Evolutionary conservation across 805 yeast species (phyloP).

Genomic region (Saturnispora besseyi): DNA sequence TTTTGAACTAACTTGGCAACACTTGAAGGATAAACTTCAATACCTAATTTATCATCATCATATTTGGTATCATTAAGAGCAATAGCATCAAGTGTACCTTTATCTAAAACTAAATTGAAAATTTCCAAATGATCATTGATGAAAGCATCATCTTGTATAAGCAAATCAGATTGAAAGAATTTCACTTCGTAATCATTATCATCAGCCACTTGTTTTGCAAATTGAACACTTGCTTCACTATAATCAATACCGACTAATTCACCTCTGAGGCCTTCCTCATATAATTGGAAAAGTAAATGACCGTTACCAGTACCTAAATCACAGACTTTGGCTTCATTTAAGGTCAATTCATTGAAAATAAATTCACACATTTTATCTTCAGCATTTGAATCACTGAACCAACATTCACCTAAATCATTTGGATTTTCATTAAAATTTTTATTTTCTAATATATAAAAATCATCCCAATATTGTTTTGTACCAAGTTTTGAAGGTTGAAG

Average conservation of each 20-base stretch:
- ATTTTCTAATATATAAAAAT: slow-evolving; percentile 68
- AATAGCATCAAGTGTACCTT: slow-evolving; percentile 96
- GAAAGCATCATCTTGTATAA: slow-evolving; percentile 33
- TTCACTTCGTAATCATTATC: slow-evolving; percentile 29
- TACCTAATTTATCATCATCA: slow-evolving; percentile 36
- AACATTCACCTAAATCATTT: slow-evolving; percentile 87
- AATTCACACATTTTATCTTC: slow-evolving; percentile 76
- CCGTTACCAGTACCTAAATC: slow-evolving; percentile 98
- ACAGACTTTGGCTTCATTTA: slow-evolving; percentile 30
- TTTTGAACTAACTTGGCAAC: slow-evolving; percentile 47
- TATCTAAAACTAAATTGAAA: slow-evolving; percentile 77
- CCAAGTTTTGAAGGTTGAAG: slow-evolving; percentile 78
- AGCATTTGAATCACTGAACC: slow-evolving; percentile 96
- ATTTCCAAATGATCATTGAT: slow-evolving; percentile 22
- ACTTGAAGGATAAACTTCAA: slow-evolving; percentile 53
- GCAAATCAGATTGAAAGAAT: slow-evolving; percentile 66
- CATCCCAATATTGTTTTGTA: slow-evolving; percentile 86
- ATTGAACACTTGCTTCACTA: slow-evolving; percentile 66
- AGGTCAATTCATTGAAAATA: slow-evolving; percentile 41
- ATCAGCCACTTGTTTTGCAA: slow-evolving; percentile 55
- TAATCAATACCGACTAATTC: slow-evolving; percentile 75
- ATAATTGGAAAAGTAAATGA: slow-evolving; percentile 64
- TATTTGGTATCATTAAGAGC: slow-evolving; percentile 63
- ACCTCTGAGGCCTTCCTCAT: slow-evolving; percentile 47
- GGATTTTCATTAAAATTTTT: slow-evolving; percentile 63